Base-by-base conservation (phyloP, 1,139 yeast species). In the Arxiozyma slooffiae region DNA sequence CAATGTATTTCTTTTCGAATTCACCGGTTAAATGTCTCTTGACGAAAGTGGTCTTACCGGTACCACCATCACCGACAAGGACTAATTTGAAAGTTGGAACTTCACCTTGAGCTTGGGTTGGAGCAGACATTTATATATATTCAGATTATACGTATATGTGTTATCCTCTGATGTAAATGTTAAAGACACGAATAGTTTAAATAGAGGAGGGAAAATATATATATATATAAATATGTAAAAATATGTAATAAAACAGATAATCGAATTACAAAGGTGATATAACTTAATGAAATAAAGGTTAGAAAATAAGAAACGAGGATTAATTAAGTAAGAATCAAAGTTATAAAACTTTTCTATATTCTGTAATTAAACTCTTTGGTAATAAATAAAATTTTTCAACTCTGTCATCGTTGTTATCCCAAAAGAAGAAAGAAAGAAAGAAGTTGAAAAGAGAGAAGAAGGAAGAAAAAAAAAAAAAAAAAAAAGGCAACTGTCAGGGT, bases 1-100 rank as follows among this genome's bases (percentile, higher is more conserved):
- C 98, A 73, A 87, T 88, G 79, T 94, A 94, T 76, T 90, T 90
- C 79, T 94, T 94, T 77, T 94, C 98, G 72, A 94, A 94, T 75
- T 94, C 99, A 78, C 98, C 98, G 60, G 98, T 92, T 75, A 90
- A 84, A 76, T 94, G 99, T 80, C 99, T 90, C 82, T 92, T 94
- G 75, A 94, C 98, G 67, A 94, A 94, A 57, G 99, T 94, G 79
- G 99, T 94, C 84, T 92, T 90, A 78, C 97, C 97, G 73, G 98
- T 92, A 83, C 99, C 99, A 81, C 99, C 98, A 71, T 92, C 98
- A 73, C 98, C 98, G 74, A 92, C 97, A 69, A 92, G 84, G 67
- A 85, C 99, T 73, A 94, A 84, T 80, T 94, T 94, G 76, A 94
- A 92, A 61, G 96, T 87, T 67, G 98, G 97, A 73, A 89, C 95